Base-by-base conservation (phyloP, 371 early-diverging fungal species). In the Ordospora colligata region DNA sequence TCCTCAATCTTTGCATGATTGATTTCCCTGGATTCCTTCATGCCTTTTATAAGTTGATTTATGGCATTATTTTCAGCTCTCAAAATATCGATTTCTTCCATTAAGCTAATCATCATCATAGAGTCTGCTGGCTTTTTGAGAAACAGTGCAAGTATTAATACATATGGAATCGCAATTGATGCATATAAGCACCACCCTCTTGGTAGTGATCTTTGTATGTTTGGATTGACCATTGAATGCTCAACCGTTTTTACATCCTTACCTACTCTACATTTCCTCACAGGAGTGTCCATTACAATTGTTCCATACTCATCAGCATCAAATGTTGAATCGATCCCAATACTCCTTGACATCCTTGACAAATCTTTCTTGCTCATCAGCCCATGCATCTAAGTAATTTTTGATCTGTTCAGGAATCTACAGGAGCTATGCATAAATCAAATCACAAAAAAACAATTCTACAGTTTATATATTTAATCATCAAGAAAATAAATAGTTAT, bases 1-100 rank as follows among this genome's bases (percentile, higher is more conserved):
- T 70, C 44, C 43, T 70, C 70, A 45, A 70, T 53, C 58, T 54
- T 58, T 45, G 58, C 70, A 70, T 43, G 53, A 3, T 54, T 70
- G 27, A 45, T 23, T 25, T 70, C 40, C 25, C 17, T 44, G 10
- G 44, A 54, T 11, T 46, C 5, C 43, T 22, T 14, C 19, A 43
- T 23, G 9, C 10, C 17, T 14, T 45, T 27, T 27, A 53, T 50
- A 14, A 44, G 53, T 32, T 46, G 37, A 14, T 23, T 70, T 10
- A 32, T 70, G 23, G 19, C 25, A 27, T 0, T 1, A 11, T 21
- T 70, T 21, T 22, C 53, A 12, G 40, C 46, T 47, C 17, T 58
- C 25, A 52, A 6, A 51, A 52, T 53, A 14, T 23, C 37, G n/a
- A 58, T 37, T 10, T 58, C 23, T 8, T 54, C 58, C 45, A 46